Evolutionary conservation across 2,329 filamentous ascomycete species (phyloP).

Genomic region (Paracorniculantispora psalliotae): DNA sequence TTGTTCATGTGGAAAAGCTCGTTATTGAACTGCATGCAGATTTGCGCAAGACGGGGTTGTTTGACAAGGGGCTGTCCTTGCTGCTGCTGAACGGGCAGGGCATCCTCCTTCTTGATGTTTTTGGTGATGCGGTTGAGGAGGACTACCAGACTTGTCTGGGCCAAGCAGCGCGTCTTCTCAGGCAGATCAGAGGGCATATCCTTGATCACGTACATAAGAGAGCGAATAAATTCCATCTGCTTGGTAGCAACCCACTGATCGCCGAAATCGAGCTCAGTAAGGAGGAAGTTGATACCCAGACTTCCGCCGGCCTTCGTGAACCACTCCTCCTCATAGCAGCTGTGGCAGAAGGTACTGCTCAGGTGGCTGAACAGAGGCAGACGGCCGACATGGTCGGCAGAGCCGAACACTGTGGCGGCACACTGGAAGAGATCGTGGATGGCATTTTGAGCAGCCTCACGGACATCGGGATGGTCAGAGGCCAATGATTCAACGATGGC

Average conservation of each 20-base stretch:
- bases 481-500: conserved; percentile 86
- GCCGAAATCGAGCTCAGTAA: conserved; percentile 78
- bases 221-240: conserved; percentile 82
- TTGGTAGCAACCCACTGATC: conserved; percentile 77
- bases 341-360: conserved; percentile 81
- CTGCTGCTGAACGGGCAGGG: conserved; percentile 32
- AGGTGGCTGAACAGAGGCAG: conserved; percentile 83
- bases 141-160: conserved; percentile 76
- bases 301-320: conserved; percentile 94
- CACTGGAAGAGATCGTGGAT: conserved; percentile 75
- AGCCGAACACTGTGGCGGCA: conserved; percentile 73
- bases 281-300: conserved; percentile 80
- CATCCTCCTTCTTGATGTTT: conserved; percentile 72
- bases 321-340: conserved; percentile 97
- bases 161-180: conserved; percentile 77
- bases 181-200: conserved; percentile 94
- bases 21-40: conserved; percentile 80
- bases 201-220: conserved; percentile 96
- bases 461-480: conserved; percentile 74
- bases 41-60: conserved; percentile 60
- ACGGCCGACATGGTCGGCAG: conserved; percentile 62
- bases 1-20: conserved; percentile 95
- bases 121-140: conserved; percentile 76
- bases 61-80: conserved; percentile 42
- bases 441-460: conserved; percentile 75